These are phyloP conservation scores for Cercospora sesami DNA, from an alignment of 2,329 filamentous ascomycete species.

Conservation along the genomic window DNA sequence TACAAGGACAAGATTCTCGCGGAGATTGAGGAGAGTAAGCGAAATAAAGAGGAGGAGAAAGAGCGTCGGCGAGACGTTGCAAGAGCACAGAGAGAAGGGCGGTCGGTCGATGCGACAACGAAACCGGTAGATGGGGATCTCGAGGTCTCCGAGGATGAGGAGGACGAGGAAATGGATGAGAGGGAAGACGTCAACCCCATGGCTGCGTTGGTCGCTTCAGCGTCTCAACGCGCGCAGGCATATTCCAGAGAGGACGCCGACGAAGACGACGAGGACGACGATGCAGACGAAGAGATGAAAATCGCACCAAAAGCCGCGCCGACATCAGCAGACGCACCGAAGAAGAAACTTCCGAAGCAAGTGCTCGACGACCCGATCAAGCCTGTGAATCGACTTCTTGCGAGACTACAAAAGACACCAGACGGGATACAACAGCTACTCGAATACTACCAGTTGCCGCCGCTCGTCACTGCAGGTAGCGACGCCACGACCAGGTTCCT, in stretches of 20 bases:
- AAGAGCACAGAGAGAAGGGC: slow-evolving; percentile 46
- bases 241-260: slow-evolving; percentile 61
- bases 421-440: slow-evolving; percentile 77
- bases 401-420: slow-evolving; percentile 70
- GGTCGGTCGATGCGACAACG: slow-evolving; percentile 46
- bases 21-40: slow-evolving; percentile 87
- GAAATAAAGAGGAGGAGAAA: slow-evolving; percentile 77
- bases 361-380: slow-evolving; percentile 91
- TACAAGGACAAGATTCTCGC: slow-evolving; percentile 95
- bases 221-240: slow-evolving; percentile 71
- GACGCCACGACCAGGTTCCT: slow-evolving; percentile 88
- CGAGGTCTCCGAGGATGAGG: slow-evolving; percentile 50
- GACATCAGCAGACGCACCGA: slow-evolving; percentile 11
- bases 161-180: slow-evolving; percentile 58
- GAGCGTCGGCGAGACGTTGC: slow-evolving; percentile 69
- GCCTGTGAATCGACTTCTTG: slow-evolving; percentile 80
- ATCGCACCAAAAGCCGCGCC: slow-evolving; percentile 12
- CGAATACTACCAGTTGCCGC: slow-evolving; percentile 78
- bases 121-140: slow-evolving; percentile 52
- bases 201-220: slow-evolving; percentile 85
- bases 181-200: slow-evolving; percentile 78
- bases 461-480: slow-evolving; percentile 67
- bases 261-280: slow-evolving; percentile 57
- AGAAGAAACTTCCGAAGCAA: slow-evolving; percentile 85
- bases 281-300: slow-evolving; percentile 40